These are phyloP conservation scores for Cynanchum wilfordii DNA, from an alignment of 257 asterid genomes.

Conservation along the genomic window DNA sequence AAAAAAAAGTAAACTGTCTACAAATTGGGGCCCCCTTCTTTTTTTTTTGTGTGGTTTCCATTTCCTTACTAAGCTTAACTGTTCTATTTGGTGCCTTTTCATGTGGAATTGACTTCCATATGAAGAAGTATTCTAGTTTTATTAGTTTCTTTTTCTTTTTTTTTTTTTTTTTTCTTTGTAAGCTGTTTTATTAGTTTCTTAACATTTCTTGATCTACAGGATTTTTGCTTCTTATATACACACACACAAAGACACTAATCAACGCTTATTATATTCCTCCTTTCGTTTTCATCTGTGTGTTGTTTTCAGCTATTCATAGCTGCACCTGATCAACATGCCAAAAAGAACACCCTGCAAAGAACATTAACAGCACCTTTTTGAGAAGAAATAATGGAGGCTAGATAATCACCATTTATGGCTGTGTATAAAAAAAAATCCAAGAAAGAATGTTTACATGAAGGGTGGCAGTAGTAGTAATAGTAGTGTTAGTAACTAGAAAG, in stretches of 20 bases:
- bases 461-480: too few relatives aligned
- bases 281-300: background rate
- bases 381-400: constrained; percentile 10
- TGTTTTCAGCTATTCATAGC: constrained; percentile 37
- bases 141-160: too few relatives aligned
- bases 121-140: background rate
- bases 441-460: too few relatives aligned
- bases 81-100: background rate
- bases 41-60: background rate
- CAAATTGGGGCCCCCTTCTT: constrained; percentile 13
- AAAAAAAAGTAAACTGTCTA: background rate
- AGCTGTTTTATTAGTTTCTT: background rate
- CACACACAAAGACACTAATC: too few relatives aligned
- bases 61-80: background rate
- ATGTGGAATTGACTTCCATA: background rate
- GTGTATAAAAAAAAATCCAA: too few relatives aligned
- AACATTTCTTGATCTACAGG: background rate
- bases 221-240: constrained; percentile 1
- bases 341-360: constrained; percentile 37
- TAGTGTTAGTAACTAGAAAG: too few relatives aligned
- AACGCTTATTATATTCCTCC: background rate
- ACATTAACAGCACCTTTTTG: constrained; percentile 59
- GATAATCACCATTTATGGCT: constrained; percentile 1
- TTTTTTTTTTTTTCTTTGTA: background rate
- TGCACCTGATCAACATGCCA: constrained; percentile 37